phyloP scores from a whole-genome alignment of 257 asterid species.

The Euphrasia confusa region DNA sequence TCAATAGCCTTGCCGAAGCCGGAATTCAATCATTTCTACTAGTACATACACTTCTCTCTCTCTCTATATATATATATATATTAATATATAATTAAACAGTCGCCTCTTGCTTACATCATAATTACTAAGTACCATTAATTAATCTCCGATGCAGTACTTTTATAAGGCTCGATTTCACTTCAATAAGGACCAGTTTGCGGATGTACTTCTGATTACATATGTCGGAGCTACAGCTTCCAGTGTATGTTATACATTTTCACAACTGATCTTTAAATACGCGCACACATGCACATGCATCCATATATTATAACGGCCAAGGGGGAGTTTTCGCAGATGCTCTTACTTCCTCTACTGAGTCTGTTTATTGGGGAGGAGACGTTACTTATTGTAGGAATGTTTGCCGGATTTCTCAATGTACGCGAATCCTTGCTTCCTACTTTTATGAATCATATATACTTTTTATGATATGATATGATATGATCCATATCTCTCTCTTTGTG shows the following conservation, averaged over 20 bases:
- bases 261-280: not conserved
- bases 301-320: too few species aligned
- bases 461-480: too few species aligned
- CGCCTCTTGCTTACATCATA: not conserved
- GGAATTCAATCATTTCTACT: slow-evolving; percentile 38
- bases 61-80: too few species aligned
- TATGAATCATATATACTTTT: too few species aligned
- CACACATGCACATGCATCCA: not conserved
- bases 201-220: slow-evolving; percentile 37
- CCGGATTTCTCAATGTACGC: slow-evolving; percentile 35
- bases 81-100: too few species aligned
- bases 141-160: slow-evolving; percentile 30
- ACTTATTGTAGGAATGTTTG: slow-evolving; percentile 58
- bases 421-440: not conserved
- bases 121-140: too few species aligned
- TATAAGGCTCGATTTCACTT: slow-evolving; percentile 48
- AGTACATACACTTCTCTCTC: slow-evolving; percentile 28
- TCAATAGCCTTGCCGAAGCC: slow-evolving; percentile 47
- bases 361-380: slow-evolving; percentile 54
- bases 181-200: slow-evolving; percentile 43
- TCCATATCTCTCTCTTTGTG: slow-evolving; percentile 17
- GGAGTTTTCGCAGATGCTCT: slow-evolving; percentile 40
- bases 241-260: slow-evolving; percentile 19
- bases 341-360: slow-evolving; percentile 60
- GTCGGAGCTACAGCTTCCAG: slow-evolving; percentile 38